phyloP scores from a whole-genome alignment of 1,284 basidiomycete genomes.

The Apiotrichum gracile region DNA sequence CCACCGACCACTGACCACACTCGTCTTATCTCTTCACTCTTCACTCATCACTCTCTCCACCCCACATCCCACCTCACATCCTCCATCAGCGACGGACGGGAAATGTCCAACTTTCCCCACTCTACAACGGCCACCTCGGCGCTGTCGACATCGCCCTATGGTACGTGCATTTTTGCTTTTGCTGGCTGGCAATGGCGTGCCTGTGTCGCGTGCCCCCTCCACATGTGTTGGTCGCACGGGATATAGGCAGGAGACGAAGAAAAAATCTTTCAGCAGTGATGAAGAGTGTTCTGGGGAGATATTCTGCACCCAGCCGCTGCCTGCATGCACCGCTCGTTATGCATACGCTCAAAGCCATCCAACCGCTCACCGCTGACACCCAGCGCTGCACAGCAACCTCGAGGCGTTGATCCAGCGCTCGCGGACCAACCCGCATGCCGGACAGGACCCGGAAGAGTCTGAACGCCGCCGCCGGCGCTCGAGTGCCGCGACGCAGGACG shows the following conservation, averaged over 20 bases:
- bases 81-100: not conserved
- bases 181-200: not conserved
- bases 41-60: not conserved
- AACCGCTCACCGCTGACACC: not conserved
- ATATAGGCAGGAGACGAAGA: too few relatives aligned
- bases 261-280: too few relatives aligned
- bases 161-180: conserved; percentile 20
- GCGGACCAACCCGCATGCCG: conserved; percentile 22
- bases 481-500: not conserved
- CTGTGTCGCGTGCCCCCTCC: not conserved
- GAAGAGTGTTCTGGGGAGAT: too few relatives aligned
- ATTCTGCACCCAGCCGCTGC: too few relatives aligned
- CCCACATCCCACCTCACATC: not conserved
- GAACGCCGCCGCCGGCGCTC: not conserved
- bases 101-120: conserved; percentile 45
- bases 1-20: too few relatives aligned
- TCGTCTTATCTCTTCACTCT: not conserved
- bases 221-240: too few relatives aligned
- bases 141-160: conserved; percentile 41
- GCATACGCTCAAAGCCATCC: not conserved
- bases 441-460: not conserved
- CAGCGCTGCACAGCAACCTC: conserved; percentile 43
- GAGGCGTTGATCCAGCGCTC: conserved; percentile 42
- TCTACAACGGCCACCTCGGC: conserved; percentile 35
- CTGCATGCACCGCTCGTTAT: too few relatives aligned